Evolutionary conservation across 2,329 filamentous ascomycete genomes (phyloP).

Genomic region (Neofusicoccum parvum): DNA sequence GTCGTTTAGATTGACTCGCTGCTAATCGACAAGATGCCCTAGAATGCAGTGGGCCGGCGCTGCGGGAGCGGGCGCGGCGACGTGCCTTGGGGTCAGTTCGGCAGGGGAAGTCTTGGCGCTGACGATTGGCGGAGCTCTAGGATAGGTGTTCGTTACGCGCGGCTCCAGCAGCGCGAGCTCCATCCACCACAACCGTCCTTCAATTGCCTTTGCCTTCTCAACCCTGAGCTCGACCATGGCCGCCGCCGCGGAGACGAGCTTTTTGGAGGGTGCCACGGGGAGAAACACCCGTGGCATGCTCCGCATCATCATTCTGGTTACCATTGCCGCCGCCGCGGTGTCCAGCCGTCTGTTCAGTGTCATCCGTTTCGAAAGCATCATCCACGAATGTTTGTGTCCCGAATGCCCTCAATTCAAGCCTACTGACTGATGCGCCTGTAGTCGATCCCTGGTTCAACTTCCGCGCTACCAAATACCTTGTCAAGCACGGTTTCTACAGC

Average conservation of each 20-base stretch:
- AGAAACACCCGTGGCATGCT: conserved; percentile 83
- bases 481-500: conserved; percentile 95
- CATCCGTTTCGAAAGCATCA: conserved; percentile 98
- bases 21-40: neutral
- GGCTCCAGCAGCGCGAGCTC: conserved; percentile 19
- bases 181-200: conserved; percentile 13
- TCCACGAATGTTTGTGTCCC: conserved; percentile 90
- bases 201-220: conserved; percentile 24
- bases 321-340: conserved; percentile 90
- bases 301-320: conserved; percentile 82
- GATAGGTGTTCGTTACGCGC: conserved; percentile 21
- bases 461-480: conserved; percentile 94
- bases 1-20: neutral
- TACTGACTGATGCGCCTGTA: conserved; percentile 46
- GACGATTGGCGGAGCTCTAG: conserved; percentile 17
- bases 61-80: neutral
- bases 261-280: conserved; percentile 77
- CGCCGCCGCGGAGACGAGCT: conserved; percentile 43
- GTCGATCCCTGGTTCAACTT: conserved; percentile 99
- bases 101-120: conserved; percentile 21
- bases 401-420: neutral
- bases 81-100: neutral
- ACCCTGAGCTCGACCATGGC: conserved; percentile 37
- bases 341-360: conserved; percentile 96
- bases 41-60: neutral